Conservation (phyloP, 2,329 filamentous ascomycete species). For the Blastomyces percursus region DNA sequence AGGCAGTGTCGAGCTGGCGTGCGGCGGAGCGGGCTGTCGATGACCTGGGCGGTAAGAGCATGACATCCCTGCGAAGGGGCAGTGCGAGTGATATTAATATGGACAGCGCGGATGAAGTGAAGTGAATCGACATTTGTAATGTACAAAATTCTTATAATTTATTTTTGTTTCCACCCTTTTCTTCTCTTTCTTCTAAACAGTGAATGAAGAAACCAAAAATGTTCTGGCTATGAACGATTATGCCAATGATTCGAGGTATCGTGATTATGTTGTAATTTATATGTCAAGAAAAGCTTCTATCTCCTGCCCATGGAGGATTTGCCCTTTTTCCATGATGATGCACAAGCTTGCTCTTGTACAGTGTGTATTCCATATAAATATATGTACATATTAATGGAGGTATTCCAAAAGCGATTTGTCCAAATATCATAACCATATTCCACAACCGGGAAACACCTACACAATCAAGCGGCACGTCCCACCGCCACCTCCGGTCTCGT, state of each 20-base stretch:
- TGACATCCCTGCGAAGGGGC: constrained; percentile 27
- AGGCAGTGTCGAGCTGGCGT: constrained; percentile 62
- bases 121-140: constrained; percentile 3
- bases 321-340: not conserved
- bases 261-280: not conserved
- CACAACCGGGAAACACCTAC: not conserved
- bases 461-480: not conserved
- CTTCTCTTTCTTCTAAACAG: not conserved
- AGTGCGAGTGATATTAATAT: constrained; percentile 30
- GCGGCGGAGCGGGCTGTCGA: constrained; percentile 49
- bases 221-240: not conserved
- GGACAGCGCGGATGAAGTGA: constrained; percentile 15
- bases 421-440: not conserved
- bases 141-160: not conserved
- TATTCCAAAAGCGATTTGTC: not conserved
- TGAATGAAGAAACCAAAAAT: not conserved
- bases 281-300: not conserved
- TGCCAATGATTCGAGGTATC: not conserved
- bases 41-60: constrained; percentile 27
- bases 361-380: not conserved
- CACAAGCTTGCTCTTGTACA: not conserved
- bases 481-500: constrained; percentile 43
- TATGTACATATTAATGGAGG: not conserved
- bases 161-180: not conserved
- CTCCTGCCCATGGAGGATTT: not conserved